Evolutionary conservation across 306 rosid species (phyloP), one percentile per base, ranked within the genome.

Genomic region (Vachellia pachyceras): DNA sequence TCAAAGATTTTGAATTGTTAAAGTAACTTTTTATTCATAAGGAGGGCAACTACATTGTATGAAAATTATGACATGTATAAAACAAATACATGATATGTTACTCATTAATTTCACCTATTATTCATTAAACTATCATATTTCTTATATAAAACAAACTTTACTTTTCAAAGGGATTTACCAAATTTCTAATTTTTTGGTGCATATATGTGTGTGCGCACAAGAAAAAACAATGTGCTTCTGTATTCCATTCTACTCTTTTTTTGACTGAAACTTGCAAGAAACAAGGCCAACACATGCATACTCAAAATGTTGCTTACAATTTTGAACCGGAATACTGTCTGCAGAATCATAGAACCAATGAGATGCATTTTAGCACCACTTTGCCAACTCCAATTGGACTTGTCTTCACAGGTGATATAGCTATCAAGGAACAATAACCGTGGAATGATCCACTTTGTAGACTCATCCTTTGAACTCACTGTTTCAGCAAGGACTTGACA

Each of bases 271-370:
- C 47, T 0, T 7, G 69, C 37, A 82, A 54, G 42, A 46, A 79
- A 65, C 61, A 15, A 50, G 20, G 23, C 14, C 15, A 37, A 82
- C 6, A 40, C 73, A 79, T 50, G 72, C 41, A 84, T 46, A 14
- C 50, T 77, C 54, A 75, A 78, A 52, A 82, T 73, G 15, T 73
- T 82, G 73, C 87, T 83, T 77, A 85, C 89, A 3, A 54, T 81
- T 78, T 36, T 75, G 73, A 87, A 87, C 23, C 87, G 82, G 78
- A 87, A 87, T 82, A 91, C 89, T 84, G 90, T 84, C 85, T 93
- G 98, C 82, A 95, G 92, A 81, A 93, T 90, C 75, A 93, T 80
- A 84, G 98, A 95, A 79, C 99, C 98, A 88, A 92, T 84, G 67
- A 87, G 86, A 40, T 87, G 86, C 81, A 95, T 89, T 83, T 78